phyloP scores from a whole-genome alignment of 108 stramenopile species.

The Asterionellopsis glacialis region DNA sequence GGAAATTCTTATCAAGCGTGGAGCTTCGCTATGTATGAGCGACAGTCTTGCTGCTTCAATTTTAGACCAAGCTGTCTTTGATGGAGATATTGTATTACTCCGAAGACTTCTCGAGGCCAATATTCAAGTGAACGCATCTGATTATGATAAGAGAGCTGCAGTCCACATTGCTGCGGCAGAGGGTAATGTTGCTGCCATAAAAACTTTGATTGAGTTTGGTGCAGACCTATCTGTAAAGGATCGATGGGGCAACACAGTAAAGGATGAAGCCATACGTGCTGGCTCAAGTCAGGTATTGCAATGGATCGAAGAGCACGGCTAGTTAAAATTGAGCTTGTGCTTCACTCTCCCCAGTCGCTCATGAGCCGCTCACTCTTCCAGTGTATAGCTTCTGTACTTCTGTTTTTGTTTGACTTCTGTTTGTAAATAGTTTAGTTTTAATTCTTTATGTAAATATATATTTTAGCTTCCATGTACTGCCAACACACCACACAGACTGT shows the following conservation, averaged over 20 bases:
- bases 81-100: slow-evolving; percentile 36
- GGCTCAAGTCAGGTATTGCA: slow-evolving; percentile 18
- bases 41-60: slow-evolving; percentile 37
- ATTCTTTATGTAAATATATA: no score
- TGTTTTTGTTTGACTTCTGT: no score
- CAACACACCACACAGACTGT: no score
- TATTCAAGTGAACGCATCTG: slow-evolving; percentile 47
- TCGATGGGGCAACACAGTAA: slow-evolving; percentile 42
- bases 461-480: no score
- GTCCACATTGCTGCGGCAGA: slow-evolving; percentile 52
- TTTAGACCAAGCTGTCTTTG: slow-evolving; percentile 41
- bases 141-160: slow-evolving; percentile 53
- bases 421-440: no score
- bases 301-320: slow-evolving; percentile 7
- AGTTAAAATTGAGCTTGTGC: neutral
- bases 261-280: slow-evolving; percentile 24
- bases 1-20: slow-evolving; percentile 26
- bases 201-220: slow-evolving; percentile 36
- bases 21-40: slow-evolving; percentile 32
- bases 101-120: slow-evolving; percentile 39
- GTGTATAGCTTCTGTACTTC: no score
- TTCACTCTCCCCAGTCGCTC: no score
- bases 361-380: no score
- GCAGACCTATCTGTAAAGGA: slow-evolving; percentile 42
- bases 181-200: slow-evolving; percentile 41